phyloP scores from a whole-genome alignment of 2,329 filamentous ascomycete genomes.

The Botrytis medusae region DNA sequence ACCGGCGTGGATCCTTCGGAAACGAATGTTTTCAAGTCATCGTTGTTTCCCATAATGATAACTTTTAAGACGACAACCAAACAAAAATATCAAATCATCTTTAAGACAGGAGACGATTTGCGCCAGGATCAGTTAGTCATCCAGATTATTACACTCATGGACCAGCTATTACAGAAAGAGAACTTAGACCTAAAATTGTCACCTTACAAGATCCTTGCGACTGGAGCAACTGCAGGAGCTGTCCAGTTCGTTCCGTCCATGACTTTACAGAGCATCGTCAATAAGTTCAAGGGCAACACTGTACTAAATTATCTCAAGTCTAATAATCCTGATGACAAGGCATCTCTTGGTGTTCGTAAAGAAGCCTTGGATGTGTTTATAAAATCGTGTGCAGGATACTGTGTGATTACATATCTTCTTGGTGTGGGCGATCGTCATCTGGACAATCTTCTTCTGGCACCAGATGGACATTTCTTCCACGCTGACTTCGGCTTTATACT shows the following conservation, averaged over 20 bases:
- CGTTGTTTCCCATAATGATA: constrained; percentile 84
- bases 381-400: constrained; percentile 95
- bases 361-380: constrained; percentile 94
- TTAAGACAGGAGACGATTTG: constrained; percentile 95
- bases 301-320: constrained; percentile 81
- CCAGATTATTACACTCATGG: constrained; percentile 97
- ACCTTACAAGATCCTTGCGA: constrained; percentile 94
- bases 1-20: constrained; percentile 81
- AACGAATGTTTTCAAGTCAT: constrained; percentile 92
- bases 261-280: constrained; percentile 77
- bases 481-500: constrained; percentile 98
- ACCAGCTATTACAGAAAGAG: constrained; percentile 90
- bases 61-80: constrained; percentile 81
- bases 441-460: constrained; percentile 88
- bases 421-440: constrained; percentile 95
- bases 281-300: constrained; percentile 73
- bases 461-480: constrained; percentile 94
- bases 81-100: constrained; percentile 84
- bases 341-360: constrained; percentile 82
- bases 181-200: constrained; percentile 94
- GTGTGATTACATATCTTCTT: constrained; percentile 96
- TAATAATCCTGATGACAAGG: constrained; percentile 83
- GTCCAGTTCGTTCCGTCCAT: constrained; percentile 91
- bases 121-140: constrained; percentile 97
- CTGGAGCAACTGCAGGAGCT: constrained; percentile 82